A percentile compares a stretch with the other conserved stretches of the same genome.
phyloP scores from a whole-genome alignment of 805 yeast species.

The Sporopachydermia quercuum region DNA sequence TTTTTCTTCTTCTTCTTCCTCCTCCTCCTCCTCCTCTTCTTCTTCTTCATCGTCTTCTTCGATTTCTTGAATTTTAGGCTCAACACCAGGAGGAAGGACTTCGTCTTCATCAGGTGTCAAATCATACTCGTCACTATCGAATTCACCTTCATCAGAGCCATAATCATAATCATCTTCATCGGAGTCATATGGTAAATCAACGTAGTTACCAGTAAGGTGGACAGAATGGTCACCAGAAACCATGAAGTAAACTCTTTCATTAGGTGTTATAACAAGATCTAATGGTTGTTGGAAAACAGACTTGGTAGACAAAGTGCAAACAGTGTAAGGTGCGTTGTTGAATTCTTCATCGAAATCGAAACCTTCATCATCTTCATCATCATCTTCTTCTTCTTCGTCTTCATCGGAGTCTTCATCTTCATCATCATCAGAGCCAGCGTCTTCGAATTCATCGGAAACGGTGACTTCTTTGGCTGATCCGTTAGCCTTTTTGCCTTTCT shows the following conservation, averaged over 20 bases:
- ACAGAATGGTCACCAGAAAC: conserved; percentile 93
- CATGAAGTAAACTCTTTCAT: conserved; percentile 86
- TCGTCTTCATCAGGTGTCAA: conserved; percentile 71
- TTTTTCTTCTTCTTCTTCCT: conserved; percentile 37
- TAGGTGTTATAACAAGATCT: conserved; percentile 82
- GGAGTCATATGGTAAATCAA: conserved; percentile 86
- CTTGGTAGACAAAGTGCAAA: background rate
- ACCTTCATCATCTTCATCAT: conserved; percentile 31
- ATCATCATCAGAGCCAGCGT: conserved; percentile 17
- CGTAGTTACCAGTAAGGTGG: conserved; percentile 87
- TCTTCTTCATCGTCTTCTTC: conserved; percentile 40
- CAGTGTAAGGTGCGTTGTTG: conserved; percentile 1
- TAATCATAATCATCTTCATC: conserved; percentile 38
- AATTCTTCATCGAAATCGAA: conserved; percentile 21
- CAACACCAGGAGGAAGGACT: conserved; percentile 26
- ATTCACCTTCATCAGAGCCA: conserved; percentile 29
- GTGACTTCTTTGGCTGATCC: conserved; percentile 12
- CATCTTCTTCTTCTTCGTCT: conserved; percentile 33
- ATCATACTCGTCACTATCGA: conserved; percentile 41
- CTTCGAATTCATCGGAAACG: conserved; percentile 13
- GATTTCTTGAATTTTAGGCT: conserved; percentile 17
- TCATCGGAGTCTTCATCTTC: conserved; percentile 18
- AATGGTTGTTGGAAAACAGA: conserved; percentile 60
- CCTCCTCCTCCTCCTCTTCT: conserved; percentile 61
- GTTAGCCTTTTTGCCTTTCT: conserved; percentile 7